Evolutionary conservation across 371 early-diverging fungal genomes (phyloP).

Genomic region (Mucor irregularis): DNA sequence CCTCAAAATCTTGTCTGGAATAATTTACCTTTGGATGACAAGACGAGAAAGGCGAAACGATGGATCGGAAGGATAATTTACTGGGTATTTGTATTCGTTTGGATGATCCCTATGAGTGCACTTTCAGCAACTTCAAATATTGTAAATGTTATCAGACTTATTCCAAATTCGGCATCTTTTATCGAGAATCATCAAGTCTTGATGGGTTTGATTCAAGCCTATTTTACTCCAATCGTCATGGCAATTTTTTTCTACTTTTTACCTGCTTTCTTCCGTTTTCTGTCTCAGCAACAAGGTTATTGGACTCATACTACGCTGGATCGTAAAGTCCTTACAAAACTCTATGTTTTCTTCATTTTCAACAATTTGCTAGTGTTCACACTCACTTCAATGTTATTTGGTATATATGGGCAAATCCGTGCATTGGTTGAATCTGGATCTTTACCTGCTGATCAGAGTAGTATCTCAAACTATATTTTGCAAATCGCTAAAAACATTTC

Average conservation of each 20-base stretch:
- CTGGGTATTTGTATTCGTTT: constrained; percentile 63
- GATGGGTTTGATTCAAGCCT: constrained; percentile 67
- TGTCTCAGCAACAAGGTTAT: constrained; percentile 81
- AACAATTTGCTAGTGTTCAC: constrained; percentile 72
- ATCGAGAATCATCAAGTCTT: constrained; percentile 52
- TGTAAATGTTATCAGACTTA: constrained; percentile 53
- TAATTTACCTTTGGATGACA: constrained; percentile 65
- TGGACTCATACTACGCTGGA: constrained; percentile 73
- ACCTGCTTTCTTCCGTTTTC: constrained; percentile 65
- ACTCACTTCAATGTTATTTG: constrained; percentile 58
- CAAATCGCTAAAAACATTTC: constrained; percentile 47
- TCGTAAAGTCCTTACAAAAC: constrained; percentile 73
- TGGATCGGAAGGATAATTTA: constrained; percentile 61
- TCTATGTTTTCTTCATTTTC: constrained; percentile 77
- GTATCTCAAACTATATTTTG: constrained; percentile 27
- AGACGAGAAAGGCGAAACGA: constrained; percentile 53
- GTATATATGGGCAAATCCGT: constrained; percentile 55
- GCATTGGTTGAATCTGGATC: constrained; percentile 40
- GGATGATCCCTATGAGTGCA: constrained; percentile 69
- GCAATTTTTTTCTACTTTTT: constrained; percentile 69
- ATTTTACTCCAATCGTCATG: constrained; percentile 72
- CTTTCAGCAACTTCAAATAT: constrained; percentile 68
- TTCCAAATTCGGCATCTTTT: constrained; percentile 54
- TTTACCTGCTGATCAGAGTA: constrained; percentile 21
- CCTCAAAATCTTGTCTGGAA: constrained; percentile 84